These are phyloP conservation scores for Talaromyces thailandensis DNA, from an alignment of 495 filamentous ascomycete species.

Conservation along the genomic window DNA sequence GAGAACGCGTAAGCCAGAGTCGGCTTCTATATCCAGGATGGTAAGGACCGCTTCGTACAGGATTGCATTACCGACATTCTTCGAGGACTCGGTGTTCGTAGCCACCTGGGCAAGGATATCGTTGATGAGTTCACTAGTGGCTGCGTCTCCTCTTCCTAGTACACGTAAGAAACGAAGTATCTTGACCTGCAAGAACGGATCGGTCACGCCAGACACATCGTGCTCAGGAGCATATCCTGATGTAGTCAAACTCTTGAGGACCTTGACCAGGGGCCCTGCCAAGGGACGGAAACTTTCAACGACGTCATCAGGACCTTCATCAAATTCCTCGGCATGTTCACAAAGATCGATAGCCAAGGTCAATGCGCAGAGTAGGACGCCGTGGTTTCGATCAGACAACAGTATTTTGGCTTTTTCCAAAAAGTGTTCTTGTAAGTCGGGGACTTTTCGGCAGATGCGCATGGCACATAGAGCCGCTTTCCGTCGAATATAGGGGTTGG, in stretches of 20 bases:
- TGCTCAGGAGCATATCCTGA: conserved; percentile 98
- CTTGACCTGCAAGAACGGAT: conserved; percentile 98
- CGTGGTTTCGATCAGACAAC: conserved; percentile 88
- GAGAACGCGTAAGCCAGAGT: conserved; percentile 84
- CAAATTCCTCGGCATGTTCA: conserved; percentile 75
- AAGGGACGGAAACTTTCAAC: conserved; percentile 85
- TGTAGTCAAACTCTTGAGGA: conserved; percentile 80
- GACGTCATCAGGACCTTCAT: conserved; percentile 75
- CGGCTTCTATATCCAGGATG: conserved; percentile 95
- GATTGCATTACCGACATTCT: conserved; percentile 97
- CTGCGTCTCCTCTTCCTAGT: conserved; percentile 74
- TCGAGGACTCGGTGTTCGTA: conserved; percentile 95
- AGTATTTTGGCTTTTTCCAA: conserved; percentile 84
- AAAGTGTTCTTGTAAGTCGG: conserved; percentile 95
- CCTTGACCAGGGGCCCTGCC: conserved; percentile 69
- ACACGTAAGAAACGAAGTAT: conserved; percentile 79
- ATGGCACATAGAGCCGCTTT: conserved; percentile 99
- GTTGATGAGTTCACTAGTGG: conserved; percentile 94
- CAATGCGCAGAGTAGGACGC: conserved; percentile 84
- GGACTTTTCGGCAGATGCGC: conserved; percentile 96
- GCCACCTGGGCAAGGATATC: conserved; percentile 97
- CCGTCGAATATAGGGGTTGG: conserved; percentile 92
- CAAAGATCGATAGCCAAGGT: conserved; percentile 90
- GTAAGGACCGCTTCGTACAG: conserved; percentile 96
- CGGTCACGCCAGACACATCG: conserved; percentile 94